These are phyloP conservation scores for Colletotrichum endophyticum DNA, from an alignment of 2,329 filamentous ascomycete species.

Conservation along the genomic window DNA sequence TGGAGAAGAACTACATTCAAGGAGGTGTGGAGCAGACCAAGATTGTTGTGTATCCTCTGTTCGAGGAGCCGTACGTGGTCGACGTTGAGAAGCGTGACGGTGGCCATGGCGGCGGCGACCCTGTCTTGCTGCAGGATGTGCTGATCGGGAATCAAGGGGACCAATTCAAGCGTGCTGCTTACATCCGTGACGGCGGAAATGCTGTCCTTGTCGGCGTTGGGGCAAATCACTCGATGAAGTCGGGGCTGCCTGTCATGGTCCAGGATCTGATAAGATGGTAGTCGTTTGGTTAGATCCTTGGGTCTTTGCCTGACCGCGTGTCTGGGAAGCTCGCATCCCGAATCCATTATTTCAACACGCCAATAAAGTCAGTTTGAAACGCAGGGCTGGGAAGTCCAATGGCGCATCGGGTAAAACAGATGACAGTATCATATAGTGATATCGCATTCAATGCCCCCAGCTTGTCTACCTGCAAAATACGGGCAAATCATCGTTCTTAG, in stretches of 20 bases:
- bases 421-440: not conserved
- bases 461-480: not conserved
- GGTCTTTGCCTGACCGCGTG: not conserved
- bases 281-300: not conserved
- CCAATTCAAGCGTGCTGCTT: constrained; percentile 42
- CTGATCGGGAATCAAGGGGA: constrained; percentile 42
- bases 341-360: not conserved
- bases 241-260: constrained; percentile 25
- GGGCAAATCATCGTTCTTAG: not conserved
- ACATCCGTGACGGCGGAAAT: constrained; percentile 47
- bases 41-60: constrained; percentile 45
- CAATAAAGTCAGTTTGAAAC: not conserved
- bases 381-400: not conserved
- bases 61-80: constrained; percentile 45
- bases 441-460: not conserved
- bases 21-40: constrained; percentile 39
- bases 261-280: constrained; percentile 22
- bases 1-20: constrained; percentile 32
- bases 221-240: constrained; percentile 43
- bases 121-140: constrained; percentile 46
- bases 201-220: constrained; percentile 49
- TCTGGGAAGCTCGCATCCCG: not conserved
- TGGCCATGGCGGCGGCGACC: constrained; percentile 52
- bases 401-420: not conserved
- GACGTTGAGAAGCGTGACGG: constrained; percentile 43